Base-by-base conservation (phyloP, 331 rosid species). In the Stylosanthes scabra region DNA sequence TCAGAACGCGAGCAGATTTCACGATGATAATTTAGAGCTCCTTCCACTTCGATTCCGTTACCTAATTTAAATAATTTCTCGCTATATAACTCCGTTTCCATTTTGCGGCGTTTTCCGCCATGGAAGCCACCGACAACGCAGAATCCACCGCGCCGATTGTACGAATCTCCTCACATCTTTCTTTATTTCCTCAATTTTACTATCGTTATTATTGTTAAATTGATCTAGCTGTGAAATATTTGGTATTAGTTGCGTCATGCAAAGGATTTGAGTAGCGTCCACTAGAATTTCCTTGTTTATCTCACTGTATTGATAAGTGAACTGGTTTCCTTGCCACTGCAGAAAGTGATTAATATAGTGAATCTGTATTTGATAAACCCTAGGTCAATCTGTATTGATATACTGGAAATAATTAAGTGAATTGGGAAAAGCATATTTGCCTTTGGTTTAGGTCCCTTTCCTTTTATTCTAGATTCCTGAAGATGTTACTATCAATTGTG, bases 61-160 rank as follows among this genome's bases (percentile, higher is more conserved):
- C 66, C 55, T 7, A 59, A 31, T 66, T 46, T 6, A 2, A 59
- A 47, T 7, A 59, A 31, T 66, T 55, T 71, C 65, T 65, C 34
- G 9, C 45, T 63, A 37, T 52, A 64, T 39, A 47, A 34, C 28
- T 60, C 74, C 62, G 28, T 63, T 63, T 63, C 64, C 74, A 54
- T 60, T 79, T 75, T 71, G 34, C 59, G 10, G 49, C 45, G 7
- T 74, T 74, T 67, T 34, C 72, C 50, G 7, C 79, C 56, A 83
- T 83, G 87, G 73, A 74, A 62, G 68, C 63, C 10, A 13, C 80
- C 0, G 68, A 72, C 31, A 76, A 76, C 68, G 44, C 82, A 7
- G 79, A 78, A 75, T 0, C 78, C 68, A 55, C 82, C 47, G 34
- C 37, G 11, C 27, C 63, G 68, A 2, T 57, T 31, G 87, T 83